Evolutionary conservation across 176 grass and related monocot species (phyloP), one percentile per base, ranked within the genome.

Genomic region (bread wheat (Triticum aestivum)): DNA sequence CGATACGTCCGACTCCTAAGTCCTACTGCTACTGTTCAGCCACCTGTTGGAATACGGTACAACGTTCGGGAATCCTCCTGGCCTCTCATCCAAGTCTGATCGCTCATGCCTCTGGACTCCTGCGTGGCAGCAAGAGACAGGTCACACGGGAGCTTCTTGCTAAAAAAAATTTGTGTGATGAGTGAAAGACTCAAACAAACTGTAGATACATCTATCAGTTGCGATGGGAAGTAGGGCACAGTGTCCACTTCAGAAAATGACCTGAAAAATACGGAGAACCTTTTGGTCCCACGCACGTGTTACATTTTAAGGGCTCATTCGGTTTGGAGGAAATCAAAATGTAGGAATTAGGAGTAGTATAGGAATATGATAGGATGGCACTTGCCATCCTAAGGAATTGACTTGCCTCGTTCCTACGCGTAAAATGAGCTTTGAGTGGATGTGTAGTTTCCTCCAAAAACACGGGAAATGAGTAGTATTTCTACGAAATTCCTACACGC

Each of bases 41-140:
- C 21, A 13, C 15, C 11, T 47, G n/a, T 6, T 63, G 11, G 30
- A 73, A 87, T 69, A 54, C 6, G 52, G 23, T 65, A 85, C 76
- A 39, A 14, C 23, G 4, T 85, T 89, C 68, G 18, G 59, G 87
- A 85, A 75, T 15, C 15, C 39, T 85, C 76, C 11, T 84, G 66
- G 65, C 21, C 68, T 73, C 54, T 84, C 81, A 30, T 29, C 32
- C 3, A 6, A 7, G 62, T 0, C 11, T 6, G 5, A 32, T 21
- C 20, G 11, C 42, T 33, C 6, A 37, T 42, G 26, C 24, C 3
- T 56, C 6, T 11, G 10, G 27, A 3, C 21, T 30, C 47, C 72
- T 61, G 8, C 34, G 47, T 88, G 80, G 62, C 80, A 11, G 24
- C 10, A 12, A 37, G 64, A 11, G 14, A 34, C 26, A 4, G 14